phyloP scores from a whole-genome alignment of 1,139 yeast genomes.

The Lodderomyces elongisporus region DNA sequence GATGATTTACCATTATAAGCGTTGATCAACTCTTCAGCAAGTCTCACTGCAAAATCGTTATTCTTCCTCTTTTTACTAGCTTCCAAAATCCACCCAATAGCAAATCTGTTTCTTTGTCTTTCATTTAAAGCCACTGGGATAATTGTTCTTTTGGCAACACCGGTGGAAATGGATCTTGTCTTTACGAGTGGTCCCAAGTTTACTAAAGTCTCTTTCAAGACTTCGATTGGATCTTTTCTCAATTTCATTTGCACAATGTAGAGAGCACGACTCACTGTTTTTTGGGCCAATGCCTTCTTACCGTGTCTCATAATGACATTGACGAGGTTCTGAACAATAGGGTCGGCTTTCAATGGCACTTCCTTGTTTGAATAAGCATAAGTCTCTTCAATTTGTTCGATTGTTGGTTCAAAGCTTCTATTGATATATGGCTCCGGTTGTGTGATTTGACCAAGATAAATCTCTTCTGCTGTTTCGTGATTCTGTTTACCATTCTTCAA shows the following conservation, averaged over 20 bases:
- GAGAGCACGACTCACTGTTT: constrained; percentile 68
- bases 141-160: constrained; percentile 74
- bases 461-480: constrained; percentile 39
- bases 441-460: constrained; percentile 38
- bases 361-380: constrained; percentile 46
- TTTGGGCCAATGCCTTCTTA: constrained; percentile 76
- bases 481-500: constrained; percentile 38
- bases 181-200: constrained; percentile 81
- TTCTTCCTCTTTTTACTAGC: constrained; percentile 77
- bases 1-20: constrained; percentile 77
- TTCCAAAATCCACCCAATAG: constrained; percentile 86
- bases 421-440: constrained; percentile 35
- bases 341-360: constrained; percentile 63
- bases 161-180: constrained; percentile 74
- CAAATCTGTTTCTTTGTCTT: constrained; percentile 80
- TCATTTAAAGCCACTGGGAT: constrained; percentile 81
- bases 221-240: constrained; percentile 70
- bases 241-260: constrained; percentile 72
- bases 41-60: constrained; percentile 76
- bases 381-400: constrained; percentile 54
- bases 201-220: constrained; percentile 71
- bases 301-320: constrained; percentile 94
- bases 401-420: constrained; percentile 48
- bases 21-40: constrained; percentile 82
- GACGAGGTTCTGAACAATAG: constrained; percentile 69